Base-by-base conservation (phyloP, 345 rosid species). In the Pelargonium nanum region DNA sequence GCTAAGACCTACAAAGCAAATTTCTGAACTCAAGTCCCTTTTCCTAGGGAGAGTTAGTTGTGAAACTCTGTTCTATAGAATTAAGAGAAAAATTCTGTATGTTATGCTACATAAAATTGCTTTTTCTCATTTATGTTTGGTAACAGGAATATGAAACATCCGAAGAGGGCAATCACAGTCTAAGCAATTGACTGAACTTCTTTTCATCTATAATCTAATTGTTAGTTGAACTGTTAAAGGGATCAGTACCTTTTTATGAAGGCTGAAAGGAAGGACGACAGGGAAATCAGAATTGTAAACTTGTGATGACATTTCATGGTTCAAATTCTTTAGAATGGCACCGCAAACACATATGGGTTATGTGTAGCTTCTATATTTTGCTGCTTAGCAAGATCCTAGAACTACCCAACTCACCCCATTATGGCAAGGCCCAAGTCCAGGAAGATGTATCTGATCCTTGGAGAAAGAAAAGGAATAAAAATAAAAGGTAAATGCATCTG, bases 1-100 rank as follows among this genome's bases (percentile, higher is more conserved):
- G 59, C 68, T 16, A 24, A 28, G 53, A 63, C 60, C 68, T 58
- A 69, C 56, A 68, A 67, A 68, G 63, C 45, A 51, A 10, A 17
- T 7, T 17, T 17, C 19, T 51, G 54, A 51, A 34, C 45, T 9
- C 7, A 28, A 34, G 12, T 34, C 45, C 12, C 45, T 34, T 34
- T 34, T 34, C 13, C 45, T 34, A 5, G 45, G 12, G 13, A 34
- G 1, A 34, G 45, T 34, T 34, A 34, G 7, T 15, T 34, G 12
- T 34, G 45, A 34, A 4, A 5, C 6, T 34, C 12, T 34, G 45
- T 34, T 34, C 45, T 34, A 34, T 34, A 34, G 45, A 34, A 34
- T 34, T 5, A 34, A 34, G 13, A 5, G 12, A 34, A 15, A 34
- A 34, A 34, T 34, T 34, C 13, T 34, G 12, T 34, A 34, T 34